Conservation (phyloP, 805 yeast species). For the Wickerhamomyces queroliae region DNA sequence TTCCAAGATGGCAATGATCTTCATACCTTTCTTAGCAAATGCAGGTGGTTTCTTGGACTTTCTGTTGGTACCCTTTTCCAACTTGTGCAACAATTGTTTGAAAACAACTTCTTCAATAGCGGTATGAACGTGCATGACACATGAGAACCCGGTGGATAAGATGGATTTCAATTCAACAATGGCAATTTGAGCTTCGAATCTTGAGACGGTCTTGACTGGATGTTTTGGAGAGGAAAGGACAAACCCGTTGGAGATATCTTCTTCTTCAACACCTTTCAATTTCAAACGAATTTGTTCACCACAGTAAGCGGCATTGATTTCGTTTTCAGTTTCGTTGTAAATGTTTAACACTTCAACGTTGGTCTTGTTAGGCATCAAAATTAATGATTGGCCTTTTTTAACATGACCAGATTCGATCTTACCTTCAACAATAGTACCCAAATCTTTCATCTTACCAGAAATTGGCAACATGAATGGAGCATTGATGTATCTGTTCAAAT, state of each 20-base stretch:
- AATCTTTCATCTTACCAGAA: slow-evolving; percentile 89
- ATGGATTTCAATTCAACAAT: slow-evolving; percentile 95
- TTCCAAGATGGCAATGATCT: slow-evolving; percentile 89
- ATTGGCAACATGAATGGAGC: slow-evolving; percentile 98
- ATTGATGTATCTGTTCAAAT: slow-evolving; percentile 78
- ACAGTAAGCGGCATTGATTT: slow-evolving; percentile 81
- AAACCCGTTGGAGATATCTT: slow-evolving; percentile 87
- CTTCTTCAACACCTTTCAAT: slow-evolving; percentile 95
- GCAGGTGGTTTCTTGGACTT: slow-evolving; percentile 96
- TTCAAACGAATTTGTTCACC: slow-evolving; percentile 97
- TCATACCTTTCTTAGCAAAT: slow-evolving; percentile 98
- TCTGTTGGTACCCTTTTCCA: slow-evolving; percentile 96
- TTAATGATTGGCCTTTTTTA: slow-evolving; percentile 66
- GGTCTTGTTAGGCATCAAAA: slow-evolving; percentile 90
- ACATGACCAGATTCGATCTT: slow-evolving; percentile 95
- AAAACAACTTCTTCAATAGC: slow-evolving; percentile 94
- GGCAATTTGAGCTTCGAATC: slow-evolving; percentile 93
- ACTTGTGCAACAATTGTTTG: slow-evolving; percentile 78
- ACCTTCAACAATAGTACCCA: slow-evolving; percentile 98
- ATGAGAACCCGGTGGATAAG: slow-evolving; percentile 90
- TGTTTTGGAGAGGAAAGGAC: slow-evolving; percentile 80
- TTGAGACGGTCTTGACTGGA: slow-evolving; percentile 88
- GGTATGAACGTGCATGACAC: slow-evolving; percentile 98
- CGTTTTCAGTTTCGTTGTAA: slow-evolving; percentile 93
- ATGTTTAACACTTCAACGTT: slow-evolving; percentile 81